Evolutionary conservation across 768 basidiomycete genomes (phyloP).

Genomic region (Nevesoporus exiguus): DNA sequence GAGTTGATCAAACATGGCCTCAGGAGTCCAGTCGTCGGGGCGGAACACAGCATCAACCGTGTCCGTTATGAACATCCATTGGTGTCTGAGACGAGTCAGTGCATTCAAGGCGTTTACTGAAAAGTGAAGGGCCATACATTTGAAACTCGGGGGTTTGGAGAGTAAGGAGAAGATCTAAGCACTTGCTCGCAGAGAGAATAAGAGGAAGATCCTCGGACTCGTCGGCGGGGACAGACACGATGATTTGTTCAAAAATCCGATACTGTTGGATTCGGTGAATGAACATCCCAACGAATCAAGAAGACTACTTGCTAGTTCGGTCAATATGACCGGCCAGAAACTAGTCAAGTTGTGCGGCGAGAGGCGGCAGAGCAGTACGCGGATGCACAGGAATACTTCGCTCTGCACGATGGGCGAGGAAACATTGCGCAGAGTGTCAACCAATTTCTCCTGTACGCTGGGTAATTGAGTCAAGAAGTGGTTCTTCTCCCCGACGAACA

Average conservation of each 20-base stretch:
- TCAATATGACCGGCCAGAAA: constrained; percentile 94
- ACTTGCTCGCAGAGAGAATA: constrained; percentile 88
- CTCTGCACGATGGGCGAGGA: constrained; percentile 83
- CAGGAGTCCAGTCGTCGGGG: constrained; percentile 78
- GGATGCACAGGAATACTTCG: constrained; percentile 92
- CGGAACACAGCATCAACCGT: constrained; percentile 93
- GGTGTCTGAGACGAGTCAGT: constrained; percentile 54
- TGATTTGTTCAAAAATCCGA: constrained; percentile 82
- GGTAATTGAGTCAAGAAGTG: constrained; percentile 88
- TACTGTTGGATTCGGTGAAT: constrained; percentile 48
- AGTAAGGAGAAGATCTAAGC: constrained; percentile 87
- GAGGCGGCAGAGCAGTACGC: constrained; percentile 86
- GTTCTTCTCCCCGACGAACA: constrained; percentile 89
- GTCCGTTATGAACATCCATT: constrained; percentile 99
- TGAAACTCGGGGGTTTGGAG: constrained; percentile 98
- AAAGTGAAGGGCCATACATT: constrained; percentile 56
- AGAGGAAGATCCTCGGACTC: constrained; percentile 82
- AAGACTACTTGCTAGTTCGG: constrained; percentile 68
- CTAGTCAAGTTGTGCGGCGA: constrained; percentile 89
- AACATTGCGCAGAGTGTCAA: constrained; percentile 82
- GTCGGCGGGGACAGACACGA: constrained; percentile 68
- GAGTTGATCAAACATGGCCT: constrained; percentile 87
- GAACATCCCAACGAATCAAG: too few relatives aligned
- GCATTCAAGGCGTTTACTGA: background rate
- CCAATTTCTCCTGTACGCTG: constrained; percentile 93